Evolutionary conservation across 352 stramenopile species (phyloP), one percentile per base, ranked within the genome.

Genomic region (Phytophthora tentaculata): DNA sequence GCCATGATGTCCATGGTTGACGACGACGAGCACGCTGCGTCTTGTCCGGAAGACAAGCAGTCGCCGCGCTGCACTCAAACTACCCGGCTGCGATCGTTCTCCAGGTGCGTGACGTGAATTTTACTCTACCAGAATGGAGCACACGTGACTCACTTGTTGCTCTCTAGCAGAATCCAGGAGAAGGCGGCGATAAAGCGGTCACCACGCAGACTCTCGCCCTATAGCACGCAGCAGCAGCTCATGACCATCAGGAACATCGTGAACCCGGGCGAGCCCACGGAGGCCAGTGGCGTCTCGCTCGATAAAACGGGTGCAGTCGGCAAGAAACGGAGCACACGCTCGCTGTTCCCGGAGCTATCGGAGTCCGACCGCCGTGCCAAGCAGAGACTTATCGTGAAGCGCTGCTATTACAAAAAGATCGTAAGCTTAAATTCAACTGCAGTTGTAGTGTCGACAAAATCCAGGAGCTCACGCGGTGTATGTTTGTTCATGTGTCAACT

Each of bases 361-460:
- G 83, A 91, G 47, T 77, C 82, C 2, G 79, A 89, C 17, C 77
- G 79, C 4, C 83, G 83, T 39, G 77, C 77, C 7, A 89, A 89
- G 67, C 83, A 91, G 73, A 81, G 83, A 5, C 81, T 88, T 58
- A 88, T 89, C 64, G 83, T 89, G 61, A 86, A 88, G 69, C 76
- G 79, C 9, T 89, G 80, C 74, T 90, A 90, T 78, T 91, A 91
- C 77, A 89, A 89, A 73, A 91, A 91, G 69, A 89, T 89, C 60
- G 83, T 91, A 79, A 63, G 83, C n/a, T n/a, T n/a, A n/a, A n/a
- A n/a, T 87, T 54, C 50, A 52, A 49, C n/a, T 26, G 20, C 32
- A 37, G 58, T 73, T 57, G 56, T 74, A 10, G n/a, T 50, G 24
- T 68, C 49, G 52, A 65, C 56, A 56, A 73, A 60, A 56, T 64